Base-by-base conservation (phyloP, 176 grass and related monocot species). In the Canna indica region DNA sequence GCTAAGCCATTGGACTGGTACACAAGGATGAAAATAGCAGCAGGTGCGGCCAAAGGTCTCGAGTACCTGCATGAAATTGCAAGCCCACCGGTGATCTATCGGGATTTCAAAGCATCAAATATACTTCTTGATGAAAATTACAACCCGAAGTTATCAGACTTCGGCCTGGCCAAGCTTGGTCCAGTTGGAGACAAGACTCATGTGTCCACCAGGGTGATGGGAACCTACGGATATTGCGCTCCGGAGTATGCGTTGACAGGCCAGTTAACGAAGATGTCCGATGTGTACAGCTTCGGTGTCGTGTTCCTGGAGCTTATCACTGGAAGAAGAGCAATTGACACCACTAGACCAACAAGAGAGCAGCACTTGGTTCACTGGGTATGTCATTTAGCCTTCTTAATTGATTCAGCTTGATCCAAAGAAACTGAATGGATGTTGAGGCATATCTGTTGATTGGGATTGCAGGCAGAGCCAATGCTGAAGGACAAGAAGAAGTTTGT, bases 151-250 rank as follows among this genome's bases (percentile, higher is more conserved):
- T 20, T 63, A 33, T 63, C 59, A 0, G 59, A 63, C 3, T 32
- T 63, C 18, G 59, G 59, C 28, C 59, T 63, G 15, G 59, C 59
- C 14, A 63, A 63, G 59, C 27, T 63, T 7, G 59, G 59, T 33
- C 58, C 58, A 1, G 30, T 17, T 8, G 59, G 59, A 33, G 59
- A 63, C 29, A 31, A 33, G 59, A 33, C 0, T 63, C 59, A 34
- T 33, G 59, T 63, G 20, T 84, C 85, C 64, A 88, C 85, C 11
- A 79, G 81, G 64, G 78, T 88, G 58, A 88, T 88, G 85, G 85
- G 85, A 38, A 88, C 85, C 27, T 81, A 80, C 27, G 85, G 85
- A 3, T 84, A 84, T 64, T 88, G 85, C 70, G 81, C 85, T 1
- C 85, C 85, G 0, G 85, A 88, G 74, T 88, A 84, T 22, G 67